Evolutionary conservation across 371 early-diverging fungal genomes (phyloP), one percentile per base, ranked within the genome.

Genomic region (Mucor irregularis): DNA sequence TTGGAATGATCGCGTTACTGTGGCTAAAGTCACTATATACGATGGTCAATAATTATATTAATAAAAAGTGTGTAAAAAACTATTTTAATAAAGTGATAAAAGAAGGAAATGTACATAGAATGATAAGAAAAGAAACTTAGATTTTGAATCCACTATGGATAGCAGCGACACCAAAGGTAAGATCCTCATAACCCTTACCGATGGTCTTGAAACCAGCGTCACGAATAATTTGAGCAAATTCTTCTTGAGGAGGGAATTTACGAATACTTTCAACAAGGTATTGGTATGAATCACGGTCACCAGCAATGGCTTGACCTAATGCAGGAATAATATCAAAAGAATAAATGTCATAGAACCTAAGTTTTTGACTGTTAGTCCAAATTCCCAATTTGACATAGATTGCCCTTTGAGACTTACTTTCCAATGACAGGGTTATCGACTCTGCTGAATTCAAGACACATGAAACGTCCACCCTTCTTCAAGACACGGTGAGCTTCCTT

Each of bases 251-350:
- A 24, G 96, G 96, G 83, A 98, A 98, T 71, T 87, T 87, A 60
- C 96, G 88, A 60, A 98, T 98, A 56, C 91, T 90, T 66, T 98
- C 98, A n/a, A 98, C 98, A n/a, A 98, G 82, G 65, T 98, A 98
- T 71, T 96, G 92, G 69, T 98, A 98, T 24, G 95, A 94, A 28
- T 87, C 89, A 22, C 91, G 87, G 68, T 98, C 98, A 38, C 87
- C 82, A 14, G 98, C 96, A 49, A 98, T 85, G 24, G 90, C 60
- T 62, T 90, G 87, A 24, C 98, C 98, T 42, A 98, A 68, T 7
- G 77, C 74, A 2, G 98, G 98, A 56, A 98, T 97, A 19, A 96
- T 85, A 49, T 97, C 82, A 68, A 97, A 97, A 8, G 96, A 95
- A 62, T 95, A 96, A 16, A 90, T 51, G 61, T 98, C 97, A 62